A percentile compares a stretch with the other conserved stretches of the same genome.
phyloP scores from a whole-genome alignment of 352 stramenopile genomes.

The Sclerospora graminicola region DNA sequence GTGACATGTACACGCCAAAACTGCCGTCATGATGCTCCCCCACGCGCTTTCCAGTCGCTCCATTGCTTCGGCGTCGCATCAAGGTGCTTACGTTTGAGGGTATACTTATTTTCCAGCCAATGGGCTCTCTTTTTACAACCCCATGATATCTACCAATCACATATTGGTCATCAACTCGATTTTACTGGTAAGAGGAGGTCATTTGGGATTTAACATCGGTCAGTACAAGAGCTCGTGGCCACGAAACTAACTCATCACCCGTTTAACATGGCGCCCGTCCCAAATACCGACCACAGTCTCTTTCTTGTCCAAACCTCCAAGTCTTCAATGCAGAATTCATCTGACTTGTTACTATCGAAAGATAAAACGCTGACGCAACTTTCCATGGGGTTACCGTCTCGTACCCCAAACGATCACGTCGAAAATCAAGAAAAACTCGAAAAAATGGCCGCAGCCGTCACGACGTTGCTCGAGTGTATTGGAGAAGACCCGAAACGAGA shows the following conservation, averaged over 20 bases:
- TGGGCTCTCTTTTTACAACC: background rate
- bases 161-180: background rate
- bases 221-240: conserved; percentile 3
- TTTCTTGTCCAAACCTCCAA: conserved; percentile 18
- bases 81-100: background rate
- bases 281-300: conserved; percentile 16
- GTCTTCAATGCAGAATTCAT: conserved; percentile 28
- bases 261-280: conserved; percentile 30
- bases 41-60: conserved; percentile 29
- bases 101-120: conserved; percentile 6
- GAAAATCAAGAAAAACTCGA: conserved; percentile 73
- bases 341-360: background rate
- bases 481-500: conserved; percentile 93
- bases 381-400: conserved; percentile 54
- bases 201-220: background rate
- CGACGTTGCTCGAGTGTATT: conserved; percentile 88
- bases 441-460: conserved; percentile 91
- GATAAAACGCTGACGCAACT: conserved; percentile 29
- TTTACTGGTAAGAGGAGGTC: too few relatives aligned
- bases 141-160: background rate
- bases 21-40: conserved; percentile 82
- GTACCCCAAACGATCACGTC: conserved; percentile 46
- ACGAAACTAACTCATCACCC: background rate
- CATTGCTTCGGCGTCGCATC: conserved; percentile 11
- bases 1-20: conserved; percentile 85